phyloP scores from a whole-genome alignment of 2,329 filamentous ascomycete genomes.

The Ophiostoma sp. region DNA sequence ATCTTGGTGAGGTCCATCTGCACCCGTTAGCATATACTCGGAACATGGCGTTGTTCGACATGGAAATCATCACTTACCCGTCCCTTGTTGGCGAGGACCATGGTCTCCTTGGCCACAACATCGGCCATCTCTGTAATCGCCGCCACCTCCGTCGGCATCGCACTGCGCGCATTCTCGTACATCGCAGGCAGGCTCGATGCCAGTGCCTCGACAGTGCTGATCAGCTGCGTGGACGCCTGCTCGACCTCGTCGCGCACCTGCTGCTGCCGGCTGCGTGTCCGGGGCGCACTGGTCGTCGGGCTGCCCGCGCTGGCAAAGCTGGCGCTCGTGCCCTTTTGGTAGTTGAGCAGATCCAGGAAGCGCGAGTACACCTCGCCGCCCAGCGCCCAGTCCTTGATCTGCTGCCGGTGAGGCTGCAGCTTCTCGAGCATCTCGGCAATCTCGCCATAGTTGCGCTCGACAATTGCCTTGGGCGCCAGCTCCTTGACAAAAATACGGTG shows the following conservation, averaged over 20 bases:
- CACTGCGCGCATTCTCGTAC: conserved; percentile 39
- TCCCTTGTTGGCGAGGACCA: conserved; percentile 49
- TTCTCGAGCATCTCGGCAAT: conserved; percentile 54
- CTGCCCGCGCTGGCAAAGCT: conserved; percentile 4
- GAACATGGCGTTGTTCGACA: conserved; percentile 26
- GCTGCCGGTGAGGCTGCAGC: conserved; percentile 59
- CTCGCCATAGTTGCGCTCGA: conserved; percentile 70
- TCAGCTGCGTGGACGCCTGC: conserved; percentile 32
- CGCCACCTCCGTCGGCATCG: conserved; percentile 54
- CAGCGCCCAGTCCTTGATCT: conserved; percentile 66
- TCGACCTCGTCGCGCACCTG: conserved; percentile 22
- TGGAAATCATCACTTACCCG: conserved; percentile 42
- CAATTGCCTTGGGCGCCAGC: conserved; percentile 75
- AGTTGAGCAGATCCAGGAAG: conserved; percentile 50
- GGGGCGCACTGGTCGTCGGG: conserved; percentile 9
- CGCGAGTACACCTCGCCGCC: conserved; percentile 74
- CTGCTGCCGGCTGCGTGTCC: conserved; percentile 26
- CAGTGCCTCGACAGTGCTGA: conserved; percentile 50
- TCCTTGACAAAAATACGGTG: conserved; percentile 74
- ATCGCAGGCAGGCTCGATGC: conserved; percentile 52
- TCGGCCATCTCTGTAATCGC: conserved; percentile 78
- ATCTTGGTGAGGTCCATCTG: conserved; percentile 43
- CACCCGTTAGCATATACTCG: too few species aligned
- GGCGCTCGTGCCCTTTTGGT: conserved; percentile 38
- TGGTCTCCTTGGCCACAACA: conserved; percentile 61